A percentile compares a stretch with the other conserved stretches of the same genome.
Evolutionary conservation across 768 basidiomycete genomes (phyloP).

Genomic region (Lentinula lateritia): DNA sequence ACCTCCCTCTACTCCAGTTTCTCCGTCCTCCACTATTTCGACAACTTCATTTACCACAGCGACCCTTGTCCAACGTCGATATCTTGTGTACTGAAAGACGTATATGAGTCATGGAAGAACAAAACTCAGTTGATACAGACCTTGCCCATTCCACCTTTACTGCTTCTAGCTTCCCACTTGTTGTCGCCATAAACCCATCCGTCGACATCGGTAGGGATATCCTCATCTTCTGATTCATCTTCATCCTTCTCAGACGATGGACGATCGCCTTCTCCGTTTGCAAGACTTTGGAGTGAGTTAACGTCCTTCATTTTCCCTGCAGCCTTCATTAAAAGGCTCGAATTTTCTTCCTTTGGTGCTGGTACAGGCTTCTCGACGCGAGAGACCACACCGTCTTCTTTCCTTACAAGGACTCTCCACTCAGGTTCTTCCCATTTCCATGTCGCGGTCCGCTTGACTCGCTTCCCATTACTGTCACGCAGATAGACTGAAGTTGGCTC

Average conservation of each 20-base stretch:
- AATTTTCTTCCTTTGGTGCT: slow-evolving; percentile 37
- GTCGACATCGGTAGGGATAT: slow-evolving; percentile 68
- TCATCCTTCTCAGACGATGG: slow-evolving; percentile 23
- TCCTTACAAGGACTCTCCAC: slow-evolving; percentile 73
- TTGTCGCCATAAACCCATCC: slow-evolving; percentile 96
- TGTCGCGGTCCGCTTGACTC: slow-evolving; percentile 65
- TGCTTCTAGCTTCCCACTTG: slow-evolving; percentile 81
- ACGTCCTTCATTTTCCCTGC: slow-evolving; percentile 43
- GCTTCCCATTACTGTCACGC: slow-evolving; percentile 37
- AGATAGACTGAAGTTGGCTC: slow-evolving; percentile 56
- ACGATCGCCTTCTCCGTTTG: slow-evolving; percentile 18
- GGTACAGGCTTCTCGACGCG: slow-evolving; percentile 63
- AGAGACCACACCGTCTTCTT: slow-evolving; percentile 43
- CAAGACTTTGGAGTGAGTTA: slow-evolving; percentile 9
- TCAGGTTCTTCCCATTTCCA: slow-evolving; percentile 93
- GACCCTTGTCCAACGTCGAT: slow-evolving; percentile 81
- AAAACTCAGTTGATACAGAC: slow-evolving; percentile 25
- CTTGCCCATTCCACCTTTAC: slow-evolving; percentile 84
- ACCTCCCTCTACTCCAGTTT: slow-evolving; percentile 21
- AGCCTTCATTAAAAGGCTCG: slow-evolving; percentile 47
- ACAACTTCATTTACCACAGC: slow-evolving; percentile 73
- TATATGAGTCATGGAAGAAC: not conserved
- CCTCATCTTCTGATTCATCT: slow-evolving; percentile 45
- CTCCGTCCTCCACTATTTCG: slow-evolving; percentile 41
- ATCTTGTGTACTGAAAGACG: slow-evolving; percentile 65